phyloP scores from a whole-genome alignment of 2,329 filamentous ascomycete genomes.

The Simplicillium aogashimaense region DNA sequence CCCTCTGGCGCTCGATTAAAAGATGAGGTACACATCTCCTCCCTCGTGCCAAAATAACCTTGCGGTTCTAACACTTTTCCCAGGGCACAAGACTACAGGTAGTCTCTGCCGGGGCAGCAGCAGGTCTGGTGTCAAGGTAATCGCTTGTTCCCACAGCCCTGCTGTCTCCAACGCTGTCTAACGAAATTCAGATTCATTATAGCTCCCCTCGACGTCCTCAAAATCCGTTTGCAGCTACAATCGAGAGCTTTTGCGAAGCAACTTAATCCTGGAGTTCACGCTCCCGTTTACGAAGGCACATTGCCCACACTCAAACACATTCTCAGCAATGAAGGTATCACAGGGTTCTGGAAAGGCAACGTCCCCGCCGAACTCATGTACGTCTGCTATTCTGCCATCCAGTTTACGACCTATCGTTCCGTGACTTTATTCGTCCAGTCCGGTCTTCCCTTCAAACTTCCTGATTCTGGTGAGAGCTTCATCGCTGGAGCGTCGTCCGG shows the following conservation, averaged over 20 bases:
- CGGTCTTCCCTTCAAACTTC: conserved; percentile 35
- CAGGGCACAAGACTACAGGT: conserved; percentile 48
- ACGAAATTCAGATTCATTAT: conserved; percentile 63
- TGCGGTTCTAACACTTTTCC: background rate
- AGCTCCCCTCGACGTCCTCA: conserved; percentile 92
- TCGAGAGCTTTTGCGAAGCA: conserved; percentile 75
- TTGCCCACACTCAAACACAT: conserved; percentile 69
- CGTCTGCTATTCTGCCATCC: conserved; percentile 76
- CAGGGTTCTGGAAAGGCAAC: conserved; percentile 94
- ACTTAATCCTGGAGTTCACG: conserved; percentile 42
- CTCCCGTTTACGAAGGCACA: conserved; percentile 62
- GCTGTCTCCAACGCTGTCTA: background rate
- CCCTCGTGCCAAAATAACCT: background rate
- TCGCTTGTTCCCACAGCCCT: conserved; percentile 4
- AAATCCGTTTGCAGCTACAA: conserved; percentile 94
- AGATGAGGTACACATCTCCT: conserved; percentile 38
- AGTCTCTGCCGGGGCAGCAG: conserved; percentile 46
- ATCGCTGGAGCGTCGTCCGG: conserved; percentile 75
- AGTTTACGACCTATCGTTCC: conserved; percentile 82
- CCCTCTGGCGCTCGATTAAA: conserved; percentile 37
- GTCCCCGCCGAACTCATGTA: conserved; percentile 93
- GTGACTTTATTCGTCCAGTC: conserved; percentile 58
- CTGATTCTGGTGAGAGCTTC: conserved; percentile 67
- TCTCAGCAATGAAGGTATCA: conserved; percentile 69
- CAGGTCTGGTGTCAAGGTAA: conserved; percentile 82